Percentiles rank a stretch among this genome's conserved stretches.
Conservation (phyloP, 331 rosid genomes). For the Pyrus hybrid region DNA sequence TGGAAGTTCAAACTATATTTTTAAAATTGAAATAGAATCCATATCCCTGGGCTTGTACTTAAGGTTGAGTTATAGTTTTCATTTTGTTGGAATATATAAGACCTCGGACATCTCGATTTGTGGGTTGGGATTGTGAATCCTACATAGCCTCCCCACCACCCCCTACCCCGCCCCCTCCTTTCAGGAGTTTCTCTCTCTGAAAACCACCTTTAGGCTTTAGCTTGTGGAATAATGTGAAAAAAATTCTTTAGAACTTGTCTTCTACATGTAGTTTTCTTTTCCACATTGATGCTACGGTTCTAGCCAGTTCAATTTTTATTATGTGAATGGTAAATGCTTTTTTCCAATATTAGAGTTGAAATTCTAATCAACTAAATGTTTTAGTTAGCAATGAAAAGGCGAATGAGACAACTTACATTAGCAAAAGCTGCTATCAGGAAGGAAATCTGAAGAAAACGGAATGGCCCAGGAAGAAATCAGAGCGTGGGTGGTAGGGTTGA, state of each 20-base stretch:
- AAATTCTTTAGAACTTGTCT: not conserved
- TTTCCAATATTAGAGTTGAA: constrained; percentile 2
- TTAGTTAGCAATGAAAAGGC: constrained; percentile 38
- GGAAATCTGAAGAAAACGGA: constrained; percentile 50
- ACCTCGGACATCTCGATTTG: no score
- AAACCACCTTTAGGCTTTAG: no score
- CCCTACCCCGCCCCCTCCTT: no score
- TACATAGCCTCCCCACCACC: no score
- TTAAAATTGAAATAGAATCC: no score
- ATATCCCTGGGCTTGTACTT: no score
- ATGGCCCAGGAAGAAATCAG: constrained; percentile 91
- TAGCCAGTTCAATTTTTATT: not conserved
- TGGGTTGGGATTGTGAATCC: no score
- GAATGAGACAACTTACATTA: constrained; percentile 41
- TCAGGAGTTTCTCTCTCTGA: no score
- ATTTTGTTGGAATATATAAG: no score
- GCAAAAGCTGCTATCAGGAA: constrained; percentile 73
- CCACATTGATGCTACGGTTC: not conserved
- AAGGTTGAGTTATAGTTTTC: no score
- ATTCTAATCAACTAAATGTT: constrained; percentile 21
- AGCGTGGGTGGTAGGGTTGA: constrained; percentile 61
- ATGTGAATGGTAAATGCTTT: constrained; percentile 1
- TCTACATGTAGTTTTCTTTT: not conserved
- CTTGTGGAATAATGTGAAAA: no score
- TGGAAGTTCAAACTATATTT: no score